phyloP scores from a whole-genome alignment of 2,329 filamentous ascomycete genomes.

The Alternaria sp. region DNA sequence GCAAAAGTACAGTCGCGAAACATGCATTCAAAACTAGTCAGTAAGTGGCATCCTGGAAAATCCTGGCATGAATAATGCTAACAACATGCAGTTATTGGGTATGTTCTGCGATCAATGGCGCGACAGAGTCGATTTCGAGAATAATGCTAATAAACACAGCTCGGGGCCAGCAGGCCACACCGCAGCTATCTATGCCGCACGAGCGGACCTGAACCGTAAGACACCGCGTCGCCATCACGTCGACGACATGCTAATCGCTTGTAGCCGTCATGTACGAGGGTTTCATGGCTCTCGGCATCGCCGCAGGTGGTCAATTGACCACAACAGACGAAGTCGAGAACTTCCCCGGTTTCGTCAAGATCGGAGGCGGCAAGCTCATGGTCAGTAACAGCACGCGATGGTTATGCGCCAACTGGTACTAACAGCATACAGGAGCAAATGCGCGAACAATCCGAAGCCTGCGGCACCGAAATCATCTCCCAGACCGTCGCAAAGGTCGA shows the following conservation, averaged over 20 bases:
- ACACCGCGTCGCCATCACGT: constrained; percentile 3
- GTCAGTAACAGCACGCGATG: constrained; percentile 48
- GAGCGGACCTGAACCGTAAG: constrained; percentile 87
- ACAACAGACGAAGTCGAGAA: constrained; percentile 99
- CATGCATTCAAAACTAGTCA: constrained; percentile 94
- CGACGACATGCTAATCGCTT: constrained; percentile 25
- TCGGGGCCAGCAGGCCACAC: constrained; percentile 98
- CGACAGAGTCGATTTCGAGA: constrained; percentile 20
- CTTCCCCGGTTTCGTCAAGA: constrained; percentile 92
- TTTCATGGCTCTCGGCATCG: constrained; percentile 96
- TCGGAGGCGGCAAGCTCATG: constrained; percentile 90
- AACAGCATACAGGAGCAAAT: constrained; percentile 72
- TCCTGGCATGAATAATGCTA: constrained; percentile 24
- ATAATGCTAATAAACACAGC: constrained; percentile 57
- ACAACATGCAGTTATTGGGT: constrained; percentile 46
- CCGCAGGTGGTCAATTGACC: constrained; percentile 93
- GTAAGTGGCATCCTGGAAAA: constrained; percentile 59
- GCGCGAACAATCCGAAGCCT: constrained; percentile 87
- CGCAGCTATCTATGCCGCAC: constrained; percentile 92
- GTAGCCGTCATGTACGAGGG: constrained; percentile 91
- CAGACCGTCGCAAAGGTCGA: constrained; percentile 93
- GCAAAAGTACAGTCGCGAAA: constrained; percentile 56
- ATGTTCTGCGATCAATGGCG: constrained; percentile 22
- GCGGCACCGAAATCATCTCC: constrained; percentile 90
- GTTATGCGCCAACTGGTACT: constrained; percentile 4